Base-by-base conservation (phyloP, 2,329 filamentous ascomycete genomes). In the Sordariomycetes sp. region DNA sequence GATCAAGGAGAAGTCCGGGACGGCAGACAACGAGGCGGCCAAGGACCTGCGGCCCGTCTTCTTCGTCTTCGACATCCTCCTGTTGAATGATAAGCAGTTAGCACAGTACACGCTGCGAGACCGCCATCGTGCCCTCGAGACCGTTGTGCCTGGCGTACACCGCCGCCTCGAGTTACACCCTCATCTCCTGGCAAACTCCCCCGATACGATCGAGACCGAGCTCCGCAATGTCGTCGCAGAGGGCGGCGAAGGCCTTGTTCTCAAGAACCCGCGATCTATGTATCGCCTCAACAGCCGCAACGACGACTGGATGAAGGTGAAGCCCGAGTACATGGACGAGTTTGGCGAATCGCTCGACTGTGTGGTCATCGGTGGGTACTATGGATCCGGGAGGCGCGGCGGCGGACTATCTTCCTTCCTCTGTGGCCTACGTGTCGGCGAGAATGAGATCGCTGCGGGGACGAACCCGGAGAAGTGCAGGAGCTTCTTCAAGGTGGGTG, bases 401-500 rank as follows among this genome's bases (percentile, higher is more conserved):
- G 94, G 93, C 48, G 82, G 74, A 1, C 75, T 97, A 3, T 90
- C 91, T 1, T 94, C 87, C 61, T 99, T 93, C 67, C 70, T 99
- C n/a, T 97, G 93, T 66, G 94, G 92, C 0, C 75, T 99, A 10
- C 81, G 90, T 32, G 85, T 87, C 1, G 85, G 90, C 56, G 82
- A 88, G 62, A 82, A 86, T 61, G 80, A 88, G 35, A 79, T 87
- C 37, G 74, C 78, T 40, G 74, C 76, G 2, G 81, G 81, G 2
- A 76, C 75, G 5, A 80, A 85, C 61, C 80, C 84, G 0, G 87
- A 89, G 71, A 91, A 90, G 69, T 95, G 86, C 67, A 89, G 86
- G 65, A 96, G 91, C n/a, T 97, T 99, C 74, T 96, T 92, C 79
- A 97, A 94, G 70, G 94, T 99, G 18, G 94, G 94, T n/a, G 94